A percentile compares a stretch with the other conserved stretches of the same genome.
phyloP scores from a whole-genome alignment of 2,329 filamentous ascomycete genomes.

The Pseudogymnoascus sp. region DNA sequence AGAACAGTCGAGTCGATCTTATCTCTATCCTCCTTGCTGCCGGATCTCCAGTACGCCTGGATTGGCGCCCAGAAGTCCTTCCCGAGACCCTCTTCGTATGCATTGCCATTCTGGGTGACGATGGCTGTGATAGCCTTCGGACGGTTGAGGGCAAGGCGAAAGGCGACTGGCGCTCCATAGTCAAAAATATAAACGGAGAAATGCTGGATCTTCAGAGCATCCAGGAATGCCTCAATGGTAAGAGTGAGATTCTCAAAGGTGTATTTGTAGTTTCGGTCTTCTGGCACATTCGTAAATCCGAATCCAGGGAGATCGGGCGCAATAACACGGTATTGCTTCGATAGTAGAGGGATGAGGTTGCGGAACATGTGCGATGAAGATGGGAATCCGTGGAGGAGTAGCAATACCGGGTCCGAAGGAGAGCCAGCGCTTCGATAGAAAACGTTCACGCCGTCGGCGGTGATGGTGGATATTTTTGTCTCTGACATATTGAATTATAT shows the following conservation, averaged over 20 bases:
- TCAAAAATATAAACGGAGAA: constrained; percentile 56
- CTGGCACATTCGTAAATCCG: constrained; percentile 47
- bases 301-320: constrained; percentile 55
- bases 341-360: constrained; percentile 37
- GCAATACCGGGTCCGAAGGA: constrained; percentile 29
- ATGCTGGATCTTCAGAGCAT: constrained; percentile 37
- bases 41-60: constrained; percentile 17
- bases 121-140: constrained; percentile 44
- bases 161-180: constrained; percentile 51
- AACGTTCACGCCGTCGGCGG: constrained; percentile 17
- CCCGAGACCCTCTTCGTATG: constrained; percentile 49
- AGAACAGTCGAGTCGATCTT: constrained; percentile 16
- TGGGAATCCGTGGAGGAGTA: constrained; percentile 42
- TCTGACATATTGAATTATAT: not conserved
- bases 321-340: constrained; percentile 34
- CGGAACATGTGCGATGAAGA: constrained; percentile 38
- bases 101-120: constrained; percentile 55
- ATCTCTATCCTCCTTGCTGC: constrained; percentile 13
- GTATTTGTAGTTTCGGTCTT: constrained; percentile 38
- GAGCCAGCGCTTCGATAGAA: constrained; percentile 36
- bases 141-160: constrained; percentile 45
- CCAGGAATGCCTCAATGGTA: constrained; percentile 43
- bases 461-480: not conserved
- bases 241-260: constrained; percentile 46
- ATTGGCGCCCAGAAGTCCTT: constrained; percentile 19